Base-by-base conservation (phyloP, 2,329 filamentous ascomycete genomes). In the Aquanectria penicillioides region DNA sequence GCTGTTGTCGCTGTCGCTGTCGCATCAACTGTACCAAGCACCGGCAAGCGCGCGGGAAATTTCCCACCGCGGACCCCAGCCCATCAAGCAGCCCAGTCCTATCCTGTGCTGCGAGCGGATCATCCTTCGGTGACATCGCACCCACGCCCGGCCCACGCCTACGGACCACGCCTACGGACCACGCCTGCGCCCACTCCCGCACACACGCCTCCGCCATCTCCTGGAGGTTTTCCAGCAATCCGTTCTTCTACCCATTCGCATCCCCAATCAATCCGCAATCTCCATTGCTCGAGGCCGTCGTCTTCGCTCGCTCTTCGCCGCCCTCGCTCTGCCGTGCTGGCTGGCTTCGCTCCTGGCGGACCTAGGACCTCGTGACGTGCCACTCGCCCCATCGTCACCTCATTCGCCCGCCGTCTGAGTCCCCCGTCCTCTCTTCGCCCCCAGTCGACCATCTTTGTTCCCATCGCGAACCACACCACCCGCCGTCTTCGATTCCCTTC, bases 381-480 rank as follows among this genome's bases (percentile, higher is more conserved):
- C 59, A 57, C 64, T 68, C 62, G 67, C 63, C 64, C 65, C 65
- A 66, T 69, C 67, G 58, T 69, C 67, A 62, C 62, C 57, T 67
- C 55, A 67, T 70, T 69, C 64, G 61, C 60, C 66, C 46, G 51
- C 48, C 46, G 48, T 58, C 49, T 22, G 40, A 44, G 18, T 25
- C 36, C 6, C 18, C 22, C 22, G 17, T 22, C 36, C 47, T 36
- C 67, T 57, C 56, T 54, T 58, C 59, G 38, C 28, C 53, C 50
- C 63, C 64, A 47, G 31, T 62, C 57, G 54, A 57, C 47, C 61
- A 62, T 51, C 55, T 63, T 61, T 59, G 63, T 71, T 63, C 61
- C 63, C 69, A 69, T 68, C 64, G 68, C 68, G 61, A 70, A 70
- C 60, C 68, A 68, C 48, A 70, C 64, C 67, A 70, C 59, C 53